Percentiles rank a stretch among this genome's conserved stretches.
Conservation (phyloP, 805 yeast genomes). For the Yarrowia hollandica region DNA sequence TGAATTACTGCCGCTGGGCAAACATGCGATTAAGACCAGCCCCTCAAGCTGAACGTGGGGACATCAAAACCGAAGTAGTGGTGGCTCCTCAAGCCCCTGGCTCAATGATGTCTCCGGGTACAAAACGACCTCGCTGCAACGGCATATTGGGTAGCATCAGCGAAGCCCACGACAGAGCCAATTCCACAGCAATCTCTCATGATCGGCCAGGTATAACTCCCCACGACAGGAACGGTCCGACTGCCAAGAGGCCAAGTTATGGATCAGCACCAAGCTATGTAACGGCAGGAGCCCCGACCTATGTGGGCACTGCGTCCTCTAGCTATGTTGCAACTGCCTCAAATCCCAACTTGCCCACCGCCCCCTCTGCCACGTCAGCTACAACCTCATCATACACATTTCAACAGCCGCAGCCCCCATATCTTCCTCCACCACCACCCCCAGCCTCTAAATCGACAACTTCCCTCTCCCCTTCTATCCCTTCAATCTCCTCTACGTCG, state of each 20-base stretch:
- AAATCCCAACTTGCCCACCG: background rate
- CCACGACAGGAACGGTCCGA: background rate
- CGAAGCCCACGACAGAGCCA: slow-evolving; percentile 9
- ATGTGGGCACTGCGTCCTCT: too few species aligned
- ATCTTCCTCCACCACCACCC: background rate
- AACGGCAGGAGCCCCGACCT: background rate
- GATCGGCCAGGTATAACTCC: too few species aligned
- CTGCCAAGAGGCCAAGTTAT: slow-evolving; percentile 1
- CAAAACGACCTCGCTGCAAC: slow-evolving; percentile 1
- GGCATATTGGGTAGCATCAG: slow-evolving; percentile 1
- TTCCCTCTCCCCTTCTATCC: background rate
- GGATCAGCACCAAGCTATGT: background rate
- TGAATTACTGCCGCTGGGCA: slow-evolving; percentile 29
- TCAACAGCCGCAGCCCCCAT: slow-evolving; percentile 2
- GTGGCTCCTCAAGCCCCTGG: background rate
- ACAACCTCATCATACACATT: too few species aligned
- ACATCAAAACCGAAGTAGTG: slow-evolving; percentile 17
- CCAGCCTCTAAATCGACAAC: background rate
- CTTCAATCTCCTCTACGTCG: background rate
- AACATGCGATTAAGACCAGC: slow-evolving; percentile 26
- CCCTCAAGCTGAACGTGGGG: slow-evolving; percentile 17
- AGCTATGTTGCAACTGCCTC: background rate
- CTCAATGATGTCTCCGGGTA: background rate
- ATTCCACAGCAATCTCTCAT: background rate
- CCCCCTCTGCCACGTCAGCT: background rate